Evolutionary conservation across 768 basidiomycete genomes (phyloP), one percentile per base, ranked within the genome.

Genomic region (Collybia sp.): DNA sequence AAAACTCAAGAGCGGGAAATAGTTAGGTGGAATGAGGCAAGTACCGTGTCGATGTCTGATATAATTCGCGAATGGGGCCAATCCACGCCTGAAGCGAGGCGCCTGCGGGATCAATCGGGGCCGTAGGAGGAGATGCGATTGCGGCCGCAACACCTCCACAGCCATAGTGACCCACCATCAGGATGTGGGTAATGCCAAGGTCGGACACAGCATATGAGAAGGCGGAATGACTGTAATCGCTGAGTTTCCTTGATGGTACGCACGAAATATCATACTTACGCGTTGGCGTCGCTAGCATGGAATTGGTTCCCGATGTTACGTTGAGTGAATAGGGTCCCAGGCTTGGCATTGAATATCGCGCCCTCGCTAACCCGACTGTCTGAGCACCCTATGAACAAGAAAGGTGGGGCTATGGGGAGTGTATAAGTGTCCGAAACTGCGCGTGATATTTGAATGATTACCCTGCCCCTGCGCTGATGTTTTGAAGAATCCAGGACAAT

Each of bases 81-180:
- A 60, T 57, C 57, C 57, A 60, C 10, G 43, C 50, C 40, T 58
- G 53, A n/a, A 60, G 36, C 3, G 55, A 51, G 2, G 30, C 43
- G 41, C 50, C 47, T 0, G 48, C 52, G 3, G 50, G 33, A 15
- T 42, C 33, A 4, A 48, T 12, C 2, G 54, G 51, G 3, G 39
- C 30, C 16, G 18, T 12, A 4, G 53, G 47, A 15, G 50, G 47
- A 0, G 53, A 44, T 12, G 41, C 40, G 31, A 53, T 58, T 5
- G 59, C 44, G 2, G 53, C 53, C 6, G 56, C 54, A 13, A 58
- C 51, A 6, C 58, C 58, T 6, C 53, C 57, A 32, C 57, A 60
- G 2, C 59, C 59, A 16, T 58, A 58, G 44, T 58, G 59, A 15
- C 59, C 59, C 52, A 58, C 57, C 10, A 58, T 51, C 9, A 61